phyloP scores from a whole-genome alignment of 2,329 filamentous ascomycete genomes.

The Penicillium verrucosum region DNA sequence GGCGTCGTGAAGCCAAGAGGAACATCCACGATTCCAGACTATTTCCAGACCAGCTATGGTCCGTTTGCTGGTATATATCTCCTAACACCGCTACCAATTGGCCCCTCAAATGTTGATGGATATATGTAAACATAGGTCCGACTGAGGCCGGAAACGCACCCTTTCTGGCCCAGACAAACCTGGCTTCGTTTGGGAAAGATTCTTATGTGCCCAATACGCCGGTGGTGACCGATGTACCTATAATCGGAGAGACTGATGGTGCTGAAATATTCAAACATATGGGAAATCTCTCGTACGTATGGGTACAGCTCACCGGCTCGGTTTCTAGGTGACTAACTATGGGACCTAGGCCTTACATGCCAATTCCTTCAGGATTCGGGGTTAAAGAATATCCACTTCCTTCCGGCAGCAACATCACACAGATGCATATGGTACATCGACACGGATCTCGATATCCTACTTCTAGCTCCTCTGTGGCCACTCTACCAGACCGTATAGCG shows the following conservation, averaged over 20 bases:
- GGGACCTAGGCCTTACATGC: constrained; percentile 60
- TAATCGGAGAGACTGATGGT: constrained; percentile 55
- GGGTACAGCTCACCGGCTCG: background rate
- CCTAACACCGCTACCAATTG: background rate
- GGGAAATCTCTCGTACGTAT: constrained; percentile 55
- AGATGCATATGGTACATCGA: constrained; percentile 69
- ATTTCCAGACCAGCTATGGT: background rate
- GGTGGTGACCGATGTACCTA: constrained; percentile 67
- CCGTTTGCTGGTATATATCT: background rate
- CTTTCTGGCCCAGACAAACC: constrained; percentile 69
- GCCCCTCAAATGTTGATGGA: background rate
- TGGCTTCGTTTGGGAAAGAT: constrained; percentile 59
- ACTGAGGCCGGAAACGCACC: constrained; percentile 62
- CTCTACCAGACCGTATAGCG: constrained; percentile 57
- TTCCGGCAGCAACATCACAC: constrained; percentile 63
- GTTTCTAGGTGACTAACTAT: background rate
- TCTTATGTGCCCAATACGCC: constrained; percentile 67
- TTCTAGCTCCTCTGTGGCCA: constrained; percentile 52
- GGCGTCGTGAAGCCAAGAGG: background rate
- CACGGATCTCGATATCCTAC: constrained; percentile 74
- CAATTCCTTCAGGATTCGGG: constrained; percentile 63
- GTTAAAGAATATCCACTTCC: constrained; percentile 69
- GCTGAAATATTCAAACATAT: constrained; percentile 68
- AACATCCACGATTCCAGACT: background rate
- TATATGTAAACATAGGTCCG: background rate